phyloP scores from a whole-genome alignment of 2,329 filamentous ascomycete genomes.

The Emergomyces pasteurianus region DNA sequence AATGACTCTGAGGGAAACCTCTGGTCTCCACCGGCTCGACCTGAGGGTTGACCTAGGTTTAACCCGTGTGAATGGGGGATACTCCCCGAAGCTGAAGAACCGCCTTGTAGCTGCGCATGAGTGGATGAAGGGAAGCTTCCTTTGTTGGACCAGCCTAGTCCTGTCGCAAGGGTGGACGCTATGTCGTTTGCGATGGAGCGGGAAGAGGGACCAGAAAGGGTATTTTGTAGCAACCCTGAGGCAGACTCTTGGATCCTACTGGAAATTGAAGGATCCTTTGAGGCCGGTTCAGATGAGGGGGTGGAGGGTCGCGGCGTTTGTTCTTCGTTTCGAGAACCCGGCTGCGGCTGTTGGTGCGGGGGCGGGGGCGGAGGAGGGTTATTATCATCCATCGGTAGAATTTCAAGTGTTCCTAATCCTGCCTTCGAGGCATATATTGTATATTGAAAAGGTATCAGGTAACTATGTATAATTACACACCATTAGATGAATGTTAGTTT shows the following conservation, averaged over 20 bases:
- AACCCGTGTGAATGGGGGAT: neutral
- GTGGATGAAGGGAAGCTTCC: neutral
- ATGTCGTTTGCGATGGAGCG: slow-evolving; percentile 1
- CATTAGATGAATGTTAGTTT: neutral
- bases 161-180: slow-evolving; percentile 4
- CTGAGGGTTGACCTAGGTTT: slow-evolving; percentile 1
- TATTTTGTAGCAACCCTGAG: slow-evolving; percentile 8
- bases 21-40: neutral
- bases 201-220: slow-evolving; percentile 4
- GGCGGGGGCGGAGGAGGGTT: neutral
- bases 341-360: neutral
- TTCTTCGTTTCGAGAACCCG: neutral
- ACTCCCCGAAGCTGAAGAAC: neutral
- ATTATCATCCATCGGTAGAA: neutral
- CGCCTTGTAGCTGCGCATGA: neutral
- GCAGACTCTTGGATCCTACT: slow-evolving; percentile 12
- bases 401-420: neutral
- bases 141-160: slow-evolving; percentile 2
- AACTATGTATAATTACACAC: too few species aligned
- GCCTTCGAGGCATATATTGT: neutral
- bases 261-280: slow-evolving; percentile 3
- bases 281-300: neutral
- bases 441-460: neutral
- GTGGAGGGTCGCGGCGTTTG: neutral
- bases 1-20: slow-evolving; percentile 13